Percentiles rank a stretch among this genome's conserved stretches.
Conservation (phyloP, 306 rosid genomes). For the Cucurbita argyrosperma region DNA sequence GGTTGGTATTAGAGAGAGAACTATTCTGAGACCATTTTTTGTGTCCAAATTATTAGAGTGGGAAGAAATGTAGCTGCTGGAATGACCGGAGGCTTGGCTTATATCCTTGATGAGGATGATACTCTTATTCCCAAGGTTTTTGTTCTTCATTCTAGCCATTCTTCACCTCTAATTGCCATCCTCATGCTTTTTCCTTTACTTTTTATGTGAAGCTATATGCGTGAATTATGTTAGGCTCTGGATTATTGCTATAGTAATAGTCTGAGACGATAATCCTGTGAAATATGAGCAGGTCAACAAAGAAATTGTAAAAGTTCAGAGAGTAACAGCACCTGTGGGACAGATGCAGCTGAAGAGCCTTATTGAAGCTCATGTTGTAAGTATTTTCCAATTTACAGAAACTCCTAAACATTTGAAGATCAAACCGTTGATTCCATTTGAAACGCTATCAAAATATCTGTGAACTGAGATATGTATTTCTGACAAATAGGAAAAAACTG, state of each 20-base stretch:
- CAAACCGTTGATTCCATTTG: background rate
- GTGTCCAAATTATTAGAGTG: constrained; percentile 49
- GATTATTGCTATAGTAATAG: background rate
- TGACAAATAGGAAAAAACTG: constrained; percentile 71
- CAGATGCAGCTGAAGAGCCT: constrained; percentile 91
- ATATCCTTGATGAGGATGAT: constrained; percentile 83
- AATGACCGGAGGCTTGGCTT: constrained; percentile 97
- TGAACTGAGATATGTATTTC: background rate
- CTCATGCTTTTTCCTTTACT: background rate
- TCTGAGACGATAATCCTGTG: background rate
- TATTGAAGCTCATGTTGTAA: constrained; percentile 94
- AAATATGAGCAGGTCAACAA: constrained; percentile 55
- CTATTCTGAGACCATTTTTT: constrained; percentile 8
- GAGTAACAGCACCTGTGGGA: constrained; percentile 79
- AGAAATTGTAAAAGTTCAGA: constrained; percentile 89
- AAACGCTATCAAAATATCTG: background rate
- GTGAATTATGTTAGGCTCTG: background rate
- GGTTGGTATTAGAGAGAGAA: background rate
- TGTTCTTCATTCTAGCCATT: constrained; percentile 2
- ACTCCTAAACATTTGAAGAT: background rate
- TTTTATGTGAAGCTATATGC: background rate
- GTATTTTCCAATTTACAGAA: constrained; percentile 12
- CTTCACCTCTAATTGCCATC: background rate
- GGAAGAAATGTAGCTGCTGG: constrained; percentile 99
- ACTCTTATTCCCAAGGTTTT: constrained; percentile 80